These are phyloP conservation scores for Paraglomus occultum DNA, from an alignment of 192 early-diverging fungal genomes.

Conservation along the genomic window DNA sequence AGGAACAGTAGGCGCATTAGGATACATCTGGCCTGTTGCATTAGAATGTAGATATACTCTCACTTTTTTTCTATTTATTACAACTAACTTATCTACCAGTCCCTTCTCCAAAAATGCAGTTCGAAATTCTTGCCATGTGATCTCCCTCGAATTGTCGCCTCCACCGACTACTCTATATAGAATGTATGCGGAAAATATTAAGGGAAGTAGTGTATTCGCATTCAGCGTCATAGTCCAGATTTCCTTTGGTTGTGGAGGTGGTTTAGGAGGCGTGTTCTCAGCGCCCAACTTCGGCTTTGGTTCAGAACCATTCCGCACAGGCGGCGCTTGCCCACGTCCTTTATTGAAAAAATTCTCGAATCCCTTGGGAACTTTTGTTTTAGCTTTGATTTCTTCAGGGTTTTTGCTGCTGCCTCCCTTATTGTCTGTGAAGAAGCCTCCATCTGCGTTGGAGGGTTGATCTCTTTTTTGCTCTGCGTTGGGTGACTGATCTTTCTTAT, in stretches of 20 bases:
- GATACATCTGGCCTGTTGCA: slow-evolving; percentile 42
- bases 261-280: slow-evolving; percentile 20
- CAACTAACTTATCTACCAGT: slow-evolving; percentile 84
- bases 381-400: too few relatives aligned
- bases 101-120: slow-evolving; percentile 87
- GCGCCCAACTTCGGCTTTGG: slow-evolving; percentile 30
- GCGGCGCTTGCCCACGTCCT: slow-evolving; percentile 32
- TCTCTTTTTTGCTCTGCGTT: too few relatives aligned
- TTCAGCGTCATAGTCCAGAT: slow-evolving; percentile 44
- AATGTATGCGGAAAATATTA: slow-evolving; percentile 49
- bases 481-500: too few relatives aligned
- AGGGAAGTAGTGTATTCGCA: slow-evolving; percentile 41
- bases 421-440: too few relatives aligned
- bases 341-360: slow-evolving; percentile 73
- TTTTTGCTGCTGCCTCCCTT: too few relatives aligned
- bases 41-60: slow-evolving; percentile 67
- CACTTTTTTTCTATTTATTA: slow-evolving; percentile 85
- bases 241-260: slow-evolving; percentile 39
- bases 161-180: slow-evolving; percentile 49
- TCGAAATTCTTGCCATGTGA: slow-evolving; percentile 94
- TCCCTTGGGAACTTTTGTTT: slow-evolving; percentile 54
- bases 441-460: too few relatives aligned
- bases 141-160: slow-evolving; percentile 58
- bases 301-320: slow-evolving; percentile 36
- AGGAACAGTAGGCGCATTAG: slow-evolving; percentile 52